Evolutionary conservation across 441 rosid genomes (phyloP).

Genomic region (Omphalea diandra): DNA sequence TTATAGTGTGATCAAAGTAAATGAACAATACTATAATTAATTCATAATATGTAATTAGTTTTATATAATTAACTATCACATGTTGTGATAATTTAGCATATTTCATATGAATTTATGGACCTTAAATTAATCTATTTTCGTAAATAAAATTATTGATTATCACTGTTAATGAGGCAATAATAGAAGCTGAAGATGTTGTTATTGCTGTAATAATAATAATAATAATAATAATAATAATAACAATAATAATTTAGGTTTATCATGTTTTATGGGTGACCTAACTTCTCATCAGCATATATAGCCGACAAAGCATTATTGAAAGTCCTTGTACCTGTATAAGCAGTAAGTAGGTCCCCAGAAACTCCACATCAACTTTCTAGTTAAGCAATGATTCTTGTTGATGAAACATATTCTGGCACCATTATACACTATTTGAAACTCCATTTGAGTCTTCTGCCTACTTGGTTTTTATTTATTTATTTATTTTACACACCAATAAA

Average conservation of each 20-base stretch:
- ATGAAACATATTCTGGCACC: constrained; percentile 71
- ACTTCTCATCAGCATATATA: constrained; percentile 39
- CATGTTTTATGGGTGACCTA: constrained; percentile 58
- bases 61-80: too few species aligned
- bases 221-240: background rate
- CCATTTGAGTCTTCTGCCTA: constrained; percentile 37
- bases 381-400: constrained; percentile 66
- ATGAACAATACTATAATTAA: too few species aligned
- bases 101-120: too few species aligned
- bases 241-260: constrained; percentile 21
- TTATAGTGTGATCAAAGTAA: too few species aligned
- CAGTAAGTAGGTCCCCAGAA: constrained; percentile 44
- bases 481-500: constrained; percentile 20
- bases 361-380: constrained; percentile 60
- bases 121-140: too few species aligned
- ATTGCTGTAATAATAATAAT: too few species aligned
- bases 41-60: too few species aligned
- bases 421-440: constrained; percentile 44
- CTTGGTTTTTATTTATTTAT: constrained; percentile 20
- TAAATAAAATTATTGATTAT: too few species aligned
- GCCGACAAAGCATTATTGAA: constrained; percentile 86
- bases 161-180: too few species aligned
- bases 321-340: constrained; percentile 33
- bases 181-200: too few species aligned
- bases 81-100: too few species aligned